These are phyloP conservation scores for Shiraia bambusicola DNA, from an alignment of 2,329 filamentous ascomycete species.

Conservation along the genomic window DNA sequence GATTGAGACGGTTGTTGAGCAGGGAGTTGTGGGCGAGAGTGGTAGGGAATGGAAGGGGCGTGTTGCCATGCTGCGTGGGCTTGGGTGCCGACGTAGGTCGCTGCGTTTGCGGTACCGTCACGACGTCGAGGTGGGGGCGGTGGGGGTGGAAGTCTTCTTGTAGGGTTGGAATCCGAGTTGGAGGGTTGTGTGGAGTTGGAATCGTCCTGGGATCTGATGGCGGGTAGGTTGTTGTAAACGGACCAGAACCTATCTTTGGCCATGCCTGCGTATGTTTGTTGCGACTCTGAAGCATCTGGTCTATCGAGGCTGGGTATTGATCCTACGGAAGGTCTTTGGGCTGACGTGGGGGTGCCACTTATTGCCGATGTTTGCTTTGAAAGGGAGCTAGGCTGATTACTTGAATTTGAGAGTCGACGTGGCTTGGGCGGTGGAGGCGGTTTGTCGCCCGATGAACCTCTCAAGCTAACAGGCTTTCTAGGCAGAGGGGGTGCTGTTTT, in stretches of 20 bases:
- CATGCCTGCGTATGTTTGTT: slow-evolving; percentile 40
- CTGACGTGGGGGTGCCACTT: slow-evolving; percentile 30
- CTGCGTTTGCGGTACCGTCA: slow-evolving; percentile 42
- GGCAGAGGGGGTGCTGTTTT: slow-evolving; percentile 38
- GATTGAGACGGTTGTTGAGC: slow-evolving; percentile 24
- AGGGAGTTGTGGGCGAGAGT: slow-evolving; percentile 22
- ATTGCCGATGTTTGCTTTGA: slow-evolving; percentile 23
- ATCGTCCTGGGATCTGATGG: slow-evolving; percentile 30
- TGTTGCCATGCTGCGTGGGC: slow-evolving; percentile 39
- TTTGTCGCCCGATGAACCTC: slow-evolving; percentile 42
- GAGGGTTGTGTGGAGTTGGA: slow-evolving; percentile 10
- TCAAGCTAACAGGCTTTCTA: slow-evolving; percentile 41
- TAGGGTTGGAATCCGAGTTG: slow-evolving; percentile 11
- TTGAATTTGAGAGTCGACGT: slow-evolving; percentile 26
- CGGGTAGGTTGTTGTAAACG: slow-evolving; percentile 45
- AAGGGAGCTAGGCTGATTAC: slow-evolving; percentile 32
- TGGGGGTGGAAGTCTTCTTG: slow-evolving; percentile 28
- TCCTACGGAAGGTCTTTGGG: slow-evolving; percentile 33
- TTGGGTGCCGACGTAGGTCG: slow-evolving; percentile 42
- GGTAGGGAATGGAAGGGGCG: slow-evolving; percentile 33
- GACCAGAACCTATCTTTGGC: slow-evolving; percentile 44
- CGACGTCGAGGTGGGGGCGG: slow-evolving; percentile 43
- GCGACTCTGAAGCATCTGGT: slow-evolving; percentile 15
- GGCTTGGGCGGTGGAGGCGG: slow-evolving; percentile 39
- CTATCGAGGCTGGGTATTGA: slow-evolving; percentile 29